Conservation (phyloP, 768 basidiomycete genomes). For the Pilatotrama ljubarskyi region DNA sequence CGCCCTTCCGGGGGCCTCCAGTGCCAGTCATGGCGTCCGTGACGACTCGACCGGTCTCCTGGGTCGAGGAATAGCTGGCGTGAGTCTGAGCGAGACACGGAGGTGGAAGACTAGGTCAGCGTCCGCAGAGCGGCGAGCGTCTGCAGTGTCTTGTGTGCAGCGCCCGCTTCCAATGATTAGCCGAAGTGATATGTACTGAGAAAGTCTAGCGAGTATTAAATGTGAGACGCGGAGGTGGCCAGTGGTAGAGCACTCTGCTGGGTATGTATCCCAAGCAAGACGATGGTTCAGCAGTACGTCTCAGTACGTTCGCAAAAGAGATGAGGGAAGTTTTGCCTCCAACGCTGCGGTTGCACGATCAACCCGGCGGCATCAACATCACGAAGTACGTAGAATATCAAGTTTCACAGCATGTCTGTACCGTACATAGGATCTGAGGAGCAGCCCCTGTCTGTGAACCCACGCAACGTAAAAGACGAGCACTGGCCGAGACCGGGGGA, state of each 20-base stretch:
- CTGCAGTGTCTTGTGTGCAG: neutral
- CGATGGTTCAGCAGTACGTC: neutral
- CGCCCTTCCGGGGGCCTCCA: constrained; percentile 35
- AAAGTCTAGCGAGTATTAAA: too few relatives aligned
- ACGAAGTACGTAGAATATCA: constrained; percentile 1
- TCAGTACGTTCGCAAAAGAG: neutral
- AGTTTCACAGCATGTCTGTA: constrained; percentile 3
- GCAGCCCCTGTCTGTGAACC: too few relatives aligned
- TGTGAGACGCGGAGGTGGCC: too few relatives aligned
- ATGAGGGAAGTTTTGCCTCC: neutral
- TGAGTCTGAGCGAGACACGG: neutral
- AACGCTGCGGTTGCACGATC: constrained; percentile 6
- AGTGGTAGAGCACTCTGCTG: neutral
- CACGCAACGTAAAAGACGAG: too few relatives aligned
- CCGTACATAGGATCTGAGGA: neutral
- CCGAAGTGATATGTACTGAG: too few relatives aligned
- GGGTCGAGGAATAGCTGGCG: neutral
- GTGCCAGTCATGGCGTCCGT: constrained; percentile 16
- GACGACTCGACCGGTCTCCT: neutral
- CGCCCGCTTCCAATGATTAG: neutral
- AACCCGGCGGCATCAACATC: constrained; percentile 11
- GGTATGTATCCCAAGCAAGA: neutral
- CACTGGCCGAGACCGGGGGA: too few relatives aligned
- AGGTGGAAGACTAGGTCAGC: neutral
- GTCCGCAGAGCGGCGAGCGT: neutral